Base-by-base conservation (phyloP, 768 basidiomycete genomes). In the Coprinopsis marcescibilis region DNA sequence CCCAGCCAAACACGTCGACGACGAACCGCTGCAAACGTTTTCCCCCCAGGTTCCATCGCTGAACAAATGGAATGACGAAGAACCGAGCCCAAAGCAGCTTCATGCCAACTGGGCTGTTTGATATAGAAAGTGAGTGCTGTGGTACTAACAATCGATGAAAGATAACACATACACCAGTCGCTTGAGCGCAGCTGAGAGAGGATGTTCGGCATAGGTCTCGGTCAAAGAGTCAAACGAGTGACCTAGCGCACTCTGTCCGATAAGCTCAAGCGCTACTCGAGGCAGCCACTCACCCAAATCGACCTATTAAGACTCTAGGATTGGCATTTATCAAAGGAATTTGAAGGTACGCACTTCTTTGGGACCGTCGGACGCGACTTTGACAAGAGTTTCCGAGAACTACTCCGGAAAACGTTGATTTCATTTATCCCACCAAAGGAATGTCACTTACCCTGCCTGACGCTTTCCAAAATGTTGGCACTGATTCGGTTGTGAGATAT, bases 191-290 rank as follows among this genome's bases (percentile, higher is more conserved):
- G 33, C 19, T 19, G 53, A 54, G 40, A 67, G 72, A 24, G 57
- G 64, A 55, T 62, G 65, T 3, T 51, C 50, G 1, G 34, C 47
- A 11, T 38, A 45, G 6, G 65, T 62, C 20, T 63, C 64, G 11
- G 52, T 56, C 10, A 75, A 58, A 0, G 61, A 39, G 45, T 71
- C 69, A 32, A 71, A 71, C 6, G 65, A 68, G 40, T 63, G 61
- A 11, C 70, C 70, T 13, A 77, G 57, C 1, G 73, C 72, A 23
- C 67, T 69, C 57, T 72, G 71, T 5, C 71, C 73, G 29, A 78
- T 66, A 35, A 75, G 59, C 43, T 77, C 73, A n/a, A 76, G 61
- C 12, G 75, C 70, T 12, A 68, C 64, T 12, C 74, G 64, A 14
- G 66, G 51, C 57, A 65, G 61, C 68, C 68, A 70, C 5, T 56